Base-by-base conservation (phyloP, 1,139 yeast species). In the Yamadazyma oceani region DNA sequence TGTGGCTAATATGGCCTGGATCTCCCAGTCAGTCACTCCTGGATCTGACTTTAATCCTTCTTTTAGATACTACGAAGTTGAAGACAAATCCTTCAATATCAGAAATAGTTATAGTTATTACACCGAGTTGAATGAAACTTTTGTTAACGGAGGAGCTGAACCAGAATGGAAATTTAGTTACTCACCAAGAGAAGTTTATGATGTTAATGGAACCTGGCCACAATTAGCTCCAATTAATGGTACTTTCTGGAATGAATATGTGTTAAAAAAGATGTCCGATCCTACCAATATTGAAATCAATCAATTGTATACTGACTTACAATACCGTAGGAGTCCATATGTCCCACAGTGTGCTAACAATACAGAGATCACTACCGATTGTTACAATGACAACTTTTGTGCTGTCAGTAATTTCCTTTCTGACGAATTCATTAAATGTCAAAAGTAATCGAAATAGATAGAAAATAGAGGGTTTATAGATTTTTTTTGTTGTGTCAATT, bases 31-130 rank as follows among this genome's bases (percentile, higher is more conserved):
- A 1, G 71, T 83, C 29, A 81, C 89, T n/a, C 87, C 89, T 8
- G 66, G 69, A 48, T 60, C 66, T 9, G 66, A 78, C 45, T 66
- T 66, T 48, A 83, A 83, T 54, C 89, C 89, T 12, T 73, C 82
- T 21, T 83, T 86, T 85, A 71, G 85, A 55, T 81, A 80, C 60
- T 83, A 82, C 52, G 79, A 78, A 50, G 84, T 83, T 31, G 88
- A 83, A 54, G 64, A 75, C 16, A 65, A 75, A 48, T 74, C 86
- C 5, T 82, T 80, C 64, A 75, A 75, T 43, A 67, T 83, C 42
- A 67, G 80, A 68, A 78, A 83, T 50, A 67, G 81, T 6, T 69
- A 60, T 62, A 81, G 80, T 52, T 80, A 69, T 57, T 81, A 68
- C 57, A 66, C 80, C 21, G 60, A 62, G 39, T 63, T 79, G 49